phyloP scores from a whole-genome alignment of 176 grass and related monocot genomes.

The Chrysopogon serrulatus region DNA sequence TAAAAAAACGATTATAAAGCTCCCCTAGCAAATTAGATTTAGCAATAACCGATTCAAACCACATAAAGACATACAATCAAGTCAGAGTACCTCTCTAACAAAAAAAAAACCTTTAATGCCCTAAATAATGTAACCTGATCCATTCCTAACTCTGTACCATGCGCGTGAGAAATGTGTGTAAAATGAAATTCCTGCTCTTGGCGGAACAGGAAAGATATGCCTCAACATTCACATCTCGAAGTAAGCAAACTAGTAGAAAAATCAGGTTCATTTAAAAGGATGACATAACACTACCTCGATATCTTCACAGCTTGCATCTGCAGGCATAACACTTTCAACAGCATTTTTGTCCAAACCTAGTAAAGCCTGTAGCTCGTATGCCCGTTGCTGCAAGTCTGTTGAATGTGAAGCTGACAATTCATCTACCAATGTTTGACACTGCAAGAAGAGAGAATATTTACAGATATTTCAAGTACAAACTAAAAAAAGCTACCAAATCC shows the following conservation, averaged over 20 bases:
- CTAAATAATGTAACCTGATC: not conserved
- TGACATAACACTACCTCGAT: slow-evolving; percentile 63
- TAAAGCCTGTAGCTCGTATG: slow-evolving; percentile 90
- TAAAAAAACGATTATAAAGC: not conserved
- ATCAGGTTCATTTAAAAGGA: not conserved
- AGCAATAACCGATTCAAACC: not conserved
- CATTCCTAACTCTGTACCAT: no score
- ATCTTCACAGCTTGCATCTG: slow-evolving; percentile 98
- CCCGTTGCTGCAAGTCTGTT: slow-evolving; percentile 96
- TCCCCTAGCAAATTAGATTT: not conserved
- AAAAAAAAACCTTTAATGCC: not conserved
- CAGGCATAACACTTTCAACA: slow-evolving; percentile 79
- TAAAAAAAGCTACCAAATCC: slow-evolving; percentile 11
- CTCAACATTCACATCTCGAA: not conserved
- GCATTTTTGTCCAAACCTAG: slow-evolving; percentile 69
- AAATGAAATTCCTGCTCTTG: not conserved
- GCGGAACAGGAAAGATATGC: slow-evolving; percentile 16
- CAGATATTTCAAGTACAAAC: not conserved
- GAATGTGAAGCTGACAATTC: slow-evolving; percentile 95
- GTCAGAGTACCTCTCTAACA: not conserved
- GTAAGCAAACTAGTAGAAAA: not conserved
- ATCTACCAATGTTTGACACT: slow-evolving; percentile 93
- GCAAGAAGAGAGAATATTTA: slow-evolving; percentile 19
- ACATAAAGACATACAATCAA: not conserved
- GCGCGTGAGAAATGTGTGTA: not conserved